phyloP scores from a whole-genome alignment of 257 asterid genomes.

The Oldenlandia corymbosa region DNA sequence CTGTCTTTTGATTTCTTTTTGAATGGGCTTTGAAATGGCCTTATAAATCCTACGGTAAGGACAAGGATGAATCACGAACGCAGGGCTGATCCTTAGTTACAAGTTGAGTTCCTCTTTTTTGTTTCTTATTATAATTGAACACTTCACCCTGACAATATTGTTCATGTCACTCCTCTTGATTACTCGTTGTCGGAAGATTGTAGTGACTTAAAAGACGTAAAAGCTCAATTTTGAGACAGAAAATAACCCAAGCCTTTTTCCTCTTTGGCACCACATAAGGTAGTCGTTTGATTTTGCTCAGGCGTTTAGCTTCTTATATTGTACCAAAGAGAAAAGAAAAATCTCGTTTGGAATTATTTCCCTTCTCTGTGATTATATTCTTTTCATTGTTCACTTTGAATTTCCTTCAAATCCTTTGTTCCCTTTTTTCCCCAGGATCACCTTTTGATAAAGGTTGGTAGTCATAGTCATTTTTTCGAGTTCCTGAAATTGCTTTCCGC shows the following conservation, averaged over 20 bases:
- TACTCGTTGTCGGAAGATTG: neutral
- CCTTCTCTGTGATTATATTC: neutral
- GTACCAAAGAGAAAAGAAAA: too few relatives aligned
- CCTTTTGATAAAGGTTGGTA: slow-evolving; percentile 41
- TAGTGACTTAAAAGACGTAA: neutral
- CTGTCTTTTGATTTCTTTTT: neutral
- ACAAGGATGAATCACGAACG: neutral
- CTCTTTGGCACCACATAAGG: too few relatives aligned
- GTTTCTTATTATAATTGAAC: neutral
- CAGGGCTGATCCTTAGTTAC: neutral
- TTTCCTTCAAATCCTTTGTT: neutral
- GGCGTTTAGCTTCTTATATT: too few relatives aligned
- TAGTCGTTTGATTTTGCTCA: too few relatives aligned
- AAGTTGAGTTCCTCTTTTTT: neutral
- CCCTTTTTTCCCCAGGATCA: slow-evolving; percentile 43
- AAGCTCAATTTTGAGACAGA: too few relatives aligned
- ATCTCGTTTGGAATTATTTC: neutral
- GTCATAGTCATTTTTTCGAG: slow-evolving; percentile 41
- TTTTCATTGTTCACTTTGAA: neutral
- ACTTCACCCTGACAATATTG: neutral
- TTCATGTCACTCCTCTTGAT: neutral
- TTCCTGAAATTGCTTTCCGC: slow-evolving; percentile 49
- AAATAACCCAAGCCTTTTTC: too few relatives aligned
- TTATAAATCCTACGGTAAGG: neutral
- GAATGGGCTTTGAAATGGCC: neutral